A percentile compares a stretch with the other conserved stretches of the same genome.
phyloP scores from a whole-genome alignment of 2,329 filamentous ascomycete species.

The Xylariomycetidae sp. region DNA sequence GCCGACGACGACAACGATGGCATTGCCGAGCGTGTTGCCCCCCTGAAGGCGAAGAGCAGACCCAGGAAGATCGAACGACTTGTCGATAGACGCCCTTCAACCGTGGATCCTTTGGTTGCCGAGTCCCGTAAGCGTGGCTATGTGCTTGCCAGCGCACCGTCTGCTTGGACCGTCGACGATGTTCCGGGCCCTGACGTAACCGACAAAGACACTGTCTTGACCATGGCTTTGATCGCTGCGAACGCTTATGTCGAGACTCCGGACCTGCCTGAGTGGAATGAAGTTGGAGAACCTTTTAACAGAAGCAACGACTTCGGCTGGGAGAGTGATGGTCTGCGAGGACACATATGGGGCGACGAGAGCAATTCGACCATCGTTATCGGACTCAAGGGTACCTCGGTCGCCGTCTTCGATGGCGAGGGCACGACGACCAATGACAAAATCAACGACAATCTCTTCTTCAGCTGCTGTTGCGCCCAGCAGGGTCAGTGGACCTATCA shows the following conservation, averaged over 20 bases:
- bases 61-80: constrained; percentile 71
- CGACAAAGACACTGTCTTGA: constrained; percentile 78
- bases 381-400: constrained; percentile 84
- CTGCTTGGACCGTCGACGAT: constrained; percentile 78
- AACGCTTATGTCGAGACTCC: constrained; percentile 80
- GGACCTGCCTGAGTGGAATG: constrained; percentile 71
- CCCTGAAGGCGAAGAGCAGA: constrained; percentile 57
- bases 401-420: constrained; percentile 91
- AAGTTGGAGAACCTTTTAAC: constrained; percentile 74
- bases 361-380: constrained; percentile 83
- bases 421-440: constrained; percentile 97
- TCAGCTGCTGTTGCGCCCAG: constrained; percentile 95
- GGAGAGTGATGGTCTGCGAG: constrained; percentile 81
- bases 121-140: constrained; percentile 63
- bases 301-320: constrained; percentile 87
- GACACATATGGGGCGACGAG: constrained; percentile 87
- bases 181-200: constrained; percentile 74
- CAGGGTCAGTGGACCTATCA: constrained; percentile 86
- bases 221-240: constrained; percentile 79
- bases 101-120: constrained; percentile 73
- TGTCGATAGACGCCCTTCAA: constrained; percentile 66
- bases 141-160: constrained; percentile 60
- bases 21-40: constrained; percentile 43
- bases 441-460: constrained; percentile 94
- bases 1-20: constrained; percentile 53